Evolutionary conservation across 305 asterid species (phyloP).

Genomic region (Solanum hybrid): DNA sequence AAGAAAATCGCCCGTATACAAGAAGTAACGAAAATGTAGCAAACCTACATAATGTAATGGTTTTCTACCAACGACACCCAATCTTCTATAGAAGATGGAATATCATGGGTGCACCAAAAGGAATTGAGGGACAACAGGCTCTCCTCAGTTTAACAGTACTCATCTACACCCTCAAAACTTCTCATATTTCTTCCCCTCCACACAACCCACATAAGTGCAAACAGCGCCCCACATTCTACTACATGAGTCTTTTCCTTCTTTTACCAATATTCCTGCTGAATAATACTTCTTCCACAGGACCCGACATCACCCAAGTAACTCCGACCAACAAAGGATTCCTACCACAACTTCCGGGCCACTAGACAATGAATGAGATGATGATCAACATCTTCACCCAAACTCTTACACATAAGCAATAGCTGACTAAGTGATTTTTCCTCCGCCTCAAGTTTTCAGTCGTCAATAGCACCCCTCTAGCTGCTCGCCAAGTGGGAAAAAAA

Average conservation of each 20-base stretch:
- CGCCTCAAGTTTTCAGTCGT: not conserved
- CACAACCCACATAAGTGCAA: not conserved
- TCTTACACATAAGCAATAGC: not conserved
- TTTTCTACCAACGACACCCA: not conserved
- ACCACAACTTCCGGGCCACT: not conserved
- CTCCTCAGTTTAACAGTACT: not conserved
- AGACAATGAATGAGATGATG: not conserved
- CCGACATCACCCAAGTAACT: not conserved
- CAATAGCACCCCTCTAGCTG: not conserved
- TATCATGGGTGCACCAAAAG: not conserved
- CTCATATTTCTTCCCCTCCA: not conserved
- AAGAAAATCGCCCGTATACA: not conserved
- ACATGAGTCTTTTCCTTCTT: not conserved
- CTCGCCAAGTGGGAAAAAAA: not conserved
- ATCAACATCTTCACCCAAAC: not conserved
- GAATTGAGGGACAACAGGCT: not conserved
- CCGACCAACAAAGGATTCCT: not conserved
- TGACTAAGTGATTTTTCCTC: not conserved
- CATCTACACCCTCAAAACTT: not conserved
- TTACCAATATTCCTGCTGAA: not conserved
- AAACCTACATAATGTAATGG: not conserved
- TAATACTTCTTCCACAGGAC: not conserved
- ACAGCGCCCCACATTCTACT: not conserved
- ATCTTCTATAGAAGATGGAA: not conserved
- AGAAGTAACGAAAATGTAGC: not conserved